phyloP scores from a whole-genome alignment of 148 eudicot species.

The Vaccinium macrocarpon region DNA sequence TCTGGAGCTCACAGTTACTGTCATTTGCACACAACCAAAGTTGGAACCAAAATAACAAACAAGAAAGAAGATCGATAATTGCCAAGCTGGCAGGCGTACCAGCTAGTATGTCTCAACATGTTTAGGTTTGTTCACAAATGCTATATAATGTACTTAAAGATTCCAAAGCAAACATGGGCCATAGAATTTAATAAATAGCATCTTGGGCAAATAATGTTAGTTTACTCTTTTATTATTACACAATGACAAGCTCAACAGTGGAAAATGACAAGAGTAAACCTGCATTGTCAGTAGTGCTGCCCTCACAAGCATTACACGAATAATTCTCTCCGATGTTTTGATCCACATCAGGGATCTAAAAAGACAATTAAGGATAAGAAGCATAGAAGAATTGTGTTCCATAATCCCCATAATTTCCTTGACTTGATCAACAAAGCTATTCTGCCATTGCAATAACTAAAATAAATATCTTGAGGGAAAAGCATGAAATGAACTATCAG shows the following conservation, averaged over 20 bases:
- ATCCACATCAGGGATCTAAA: neutral
- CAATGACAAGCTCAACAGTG: constrained; percentile 6
- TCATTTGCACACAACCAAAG: neutral
- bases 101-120: neutral
- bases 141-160: neutral
- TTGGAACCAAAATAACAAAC: neutral
- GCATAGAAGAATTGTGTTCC: neutral
- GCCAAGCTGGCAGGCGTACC: neutral
- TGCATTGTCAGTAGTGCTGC: constrained; percentile 16
- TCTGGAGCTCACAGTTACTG: neutral
- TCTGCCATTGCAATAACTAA: neutral
- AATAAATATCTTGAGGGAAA: neutral
- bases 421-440: constrained; percentile 1
- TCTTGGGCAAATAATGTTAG: neutral
- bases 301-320: constrained; percentile 17
- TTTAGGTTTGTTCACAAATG: constrained; percentile 3
- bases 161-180: neutral
- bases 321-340: constrained; percentile 14
- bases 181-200: neutral
- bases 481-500: neutral
- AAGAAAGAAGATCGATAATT: neutral
- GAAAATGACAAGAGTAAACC: constrained; percentile 16
- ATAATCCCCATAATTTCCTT: neutral
- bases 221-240: neutral
- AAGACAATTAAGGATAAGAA: neutral